Conservation (phyloP, 768 basidiomycete genomes). For the Boletus insuetus region DNA sequence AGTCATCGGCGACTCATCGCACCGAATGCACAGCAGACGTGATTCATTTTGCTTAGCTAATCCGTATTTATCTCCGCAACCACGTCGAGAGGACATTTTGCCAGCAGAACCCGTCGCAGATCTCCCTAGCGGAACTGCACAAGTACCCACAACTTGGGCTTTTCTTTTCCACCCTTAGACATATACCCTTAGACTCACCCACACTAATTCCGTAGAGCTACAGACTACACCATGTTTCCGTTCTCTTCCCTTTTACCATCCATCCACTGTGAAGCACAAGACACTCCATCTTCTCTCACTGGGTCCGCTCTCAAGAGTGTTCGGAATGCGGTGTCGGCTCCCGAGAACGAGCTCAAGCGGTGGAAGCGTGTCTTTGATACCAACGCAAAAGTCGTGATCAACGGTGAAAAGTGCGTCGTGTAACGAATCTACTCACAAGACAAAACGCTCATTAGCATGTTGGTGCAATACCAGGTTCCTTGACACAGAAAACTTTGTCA, state of each 20-base stretch:
- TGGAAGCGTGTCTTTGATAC: constrained; percentile 88
- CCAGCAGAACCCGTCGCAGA: constrained; percentile 10
- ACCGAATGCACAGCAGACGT: constrained; percentile 22
- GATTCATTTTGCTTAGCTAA: constrained; percentile 35
- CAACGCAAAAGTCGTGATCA: constrained; percentile 67
- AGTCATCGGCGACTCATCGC: too few relatives aligned
- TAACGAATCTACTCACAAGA: constrained; percentile 16
- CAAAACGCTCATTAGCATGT: not conserved
- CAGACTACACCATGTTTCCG: constrained; percentile 33
- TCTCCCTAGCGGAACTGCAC: constrained; percentile 15
- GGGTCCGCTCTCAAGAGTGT: constrained; percentile 61
- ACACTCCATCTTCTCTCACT: constrained; percentile 39
- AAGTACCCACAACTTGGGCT: constrained; percentile 14
- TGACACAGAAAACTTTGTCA: constrained; percentile 85
- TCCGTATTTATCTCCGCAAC: constrained; percentile 33
- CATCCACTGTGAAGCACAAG: constrained; percentile 51
- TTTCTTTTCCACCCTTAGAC: constrained; percentile 22
- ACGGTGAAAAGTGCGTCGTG: constrained; percentile 75
- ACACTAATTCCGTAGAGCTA: constrained; percentile 30
- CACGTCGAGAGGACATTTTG: constrained; percentile 2
- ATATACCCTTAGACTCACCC: constrained; percentile 33
- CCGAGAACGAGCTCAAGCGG: constrained; percentile 80
- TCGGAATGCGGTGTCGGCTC: constrained; percentile 64
- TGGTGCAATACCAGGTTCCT: constrained; percentile 59
- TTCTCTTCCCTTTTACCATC: constrained; percentile 46